Percentiles rank a stretch among this genome's conserved stretches.
phyloP scores from a whole-genome alignment of 176 grass and related monocot species.

The Eleusine coracana region DNA sequence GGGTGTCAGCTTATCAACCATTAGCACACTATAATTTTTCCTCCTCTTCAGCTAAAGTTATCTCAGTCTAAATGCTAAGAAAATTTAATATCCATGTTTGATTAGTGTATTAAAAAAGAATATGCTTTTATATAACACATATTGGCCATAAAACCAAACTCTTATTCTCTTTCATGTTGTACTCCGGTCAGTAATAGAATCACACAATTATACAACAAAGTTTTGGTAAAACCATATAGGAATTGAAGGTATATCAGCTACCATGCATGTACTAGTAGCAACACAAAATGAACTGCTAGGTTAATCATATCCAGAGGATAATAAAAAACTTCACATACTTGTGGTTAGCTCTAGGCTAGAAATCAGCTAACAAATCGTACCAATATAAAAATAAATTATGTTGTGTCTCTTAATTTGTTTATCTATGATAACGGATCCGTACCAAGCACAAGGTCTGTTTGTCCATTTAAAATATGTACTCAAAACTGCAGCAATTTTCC shows the following conservation, averaged over 20 bases:
- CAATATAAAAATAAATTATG: neutral
- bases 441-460: conserved; percentile 14
- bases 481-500: conserved; percentile 4
- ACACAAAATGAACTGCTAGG: conserved; percentile 15
- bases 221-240: conserved; percentile 1
- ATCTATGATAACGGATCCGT: neutral
- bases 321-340: conserved; percentile 15
- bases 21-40: neutral
- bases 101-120: conserved; percentile 15
- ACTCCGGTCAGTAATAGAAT: neutral
- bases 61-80: neutral
- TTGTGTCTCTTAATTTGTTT: conserved; percentile 2
- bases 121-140: conserved; percentile 6
- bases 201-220: conserved; percentile 6
- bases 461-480: neutral
- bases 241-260: conserved; percentile 5
- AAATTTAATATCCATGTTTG: conserved; percentile 24
- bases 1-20: conserved; percentile 17
- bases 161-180: conserved; percentile 13
- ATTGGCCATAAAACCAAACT: conserved; percentile 25
- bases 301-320: conserved; percentile 25
- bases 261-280: neutral
- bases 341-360: conserved; percentile 8
- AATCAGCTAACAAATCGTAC: conserved; percentile 19
- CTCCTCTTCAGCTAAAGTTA: conserved; percentile 5